Base-by-base conservation (phyloP, 495 filamentous ascomycete species). In the Stereocaulon alpinum region DNA sequence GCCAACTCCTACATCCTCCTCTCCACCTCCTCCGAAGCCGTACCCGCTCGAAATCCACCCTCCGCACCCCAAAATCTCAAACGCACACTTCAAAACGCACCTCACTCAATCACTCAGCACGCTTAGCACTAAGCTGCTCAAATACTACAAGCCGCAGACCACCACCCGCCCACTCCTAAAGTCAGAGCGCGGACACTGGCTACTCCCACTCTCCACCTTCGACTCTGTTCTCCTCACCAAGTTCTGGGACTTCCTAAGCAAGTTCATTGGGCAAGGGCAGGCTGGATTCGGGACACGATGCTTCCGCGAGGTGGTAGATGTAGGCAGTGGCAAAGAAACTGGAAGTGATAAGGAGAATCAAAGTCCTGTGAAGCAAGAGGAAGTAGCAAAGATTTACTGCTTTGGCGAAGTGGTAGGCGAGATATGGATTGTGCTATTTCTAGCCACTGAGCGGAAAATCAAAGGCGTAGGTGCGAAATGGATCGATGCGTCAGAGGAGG, bases 201-300 rank as follows among this genome's bases (percentile, higher is more conserved):
- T 70, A 14, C 49, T 90, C 2, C 74, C 76, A 22, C 76, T 81
- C 56, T 61, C 67, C 6, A 60, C 70, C 12, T 82, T 78, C 54
- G 27, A 62, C 12, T 10, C 49, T 51, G 64, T 64, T 0, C 65
- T 74, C 6, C 73, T 73, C 32, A 60, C 57, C 6, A 71, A 78
- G 10, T 80, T 82, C 55, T 90, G 87, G 87, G 61, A 68, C 2
- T 87, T 80, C 55, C 67, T 91, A 4, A 70, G 68, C 0, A 76
- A 80, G 4, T 85, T 83, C 61, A 64, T 91, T 11, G 72, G 72
- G 2, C 74, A 74, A 18, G 84, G 79, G 0, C 64, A 73, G 20
- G 84, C 83, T 0, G 87, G 87, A 0, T 89, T 86, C 85, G 86
- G 85, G 0, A 77, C 87, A 0, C 79, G 77, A 76, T 80, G 76